Percentiles rank a stretch among this genome's conserved stretches.
Evolutionary conservation across 2,329 filamentous ascomycete species (phyloP).

Genomic region (Fonsecaea erecta): DNA sequence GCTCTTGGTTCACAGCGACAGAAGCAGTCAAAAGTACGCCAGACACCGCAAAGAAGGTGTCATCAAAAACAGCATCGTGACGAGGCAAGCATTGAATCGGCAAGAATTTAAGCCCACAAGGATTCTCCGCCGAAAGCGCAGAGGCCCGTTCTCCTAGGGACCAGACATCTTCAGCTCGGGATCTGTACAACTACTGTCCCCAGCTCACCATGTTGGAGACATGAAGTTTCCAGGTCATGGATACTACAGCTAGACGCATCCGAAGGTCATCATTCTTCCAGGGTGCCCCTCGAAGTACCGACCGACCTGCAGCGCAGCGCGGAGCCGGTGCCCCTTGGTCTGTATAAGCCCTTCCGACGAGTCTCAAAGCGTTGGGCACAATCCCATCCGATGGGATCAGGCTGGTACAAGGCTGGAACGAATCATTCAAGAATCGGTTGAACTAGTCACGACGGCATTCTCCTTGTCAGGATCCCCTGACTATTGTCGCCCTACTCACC

Average conservation of each 20-base stretch:
- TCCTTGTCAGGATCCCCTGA: not conserved
- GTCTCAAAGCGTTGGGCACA: not conserved
- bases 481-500: not conserved
- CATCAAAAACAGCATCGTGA: not conserved
- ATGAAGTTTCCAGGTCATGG: not conserved
- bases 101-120: not conserved
- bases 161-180: not conserved
- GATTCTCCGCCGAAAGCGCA: not conserved
- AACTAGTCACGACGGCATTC: not conserved
- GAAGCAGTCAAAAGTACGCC: not conserved
- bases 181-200: not conserved
- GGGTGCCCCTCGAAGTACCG: not conserved
- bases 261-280: not conserved
- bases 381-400: not conserved
- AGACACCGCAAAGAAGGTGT: not conserved
- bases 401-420: not conserved
- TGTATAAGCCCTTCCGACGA: not conserved
- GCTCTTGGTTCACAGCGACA: conserved; percentile 31
- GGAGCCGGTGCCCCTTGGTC: not conserved
- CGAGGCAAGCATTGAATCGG: not conserved
- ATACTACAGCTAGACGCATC: not conserved
- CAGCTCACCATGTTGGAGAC: not conserved
- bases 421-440: not conserved
- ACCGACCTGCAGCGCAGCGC: not conserved
- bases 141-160: no score